Conservation (phyloP, 2,329 filamentous ascomycete species). For the Incumbomyces delicatus region DNA sequence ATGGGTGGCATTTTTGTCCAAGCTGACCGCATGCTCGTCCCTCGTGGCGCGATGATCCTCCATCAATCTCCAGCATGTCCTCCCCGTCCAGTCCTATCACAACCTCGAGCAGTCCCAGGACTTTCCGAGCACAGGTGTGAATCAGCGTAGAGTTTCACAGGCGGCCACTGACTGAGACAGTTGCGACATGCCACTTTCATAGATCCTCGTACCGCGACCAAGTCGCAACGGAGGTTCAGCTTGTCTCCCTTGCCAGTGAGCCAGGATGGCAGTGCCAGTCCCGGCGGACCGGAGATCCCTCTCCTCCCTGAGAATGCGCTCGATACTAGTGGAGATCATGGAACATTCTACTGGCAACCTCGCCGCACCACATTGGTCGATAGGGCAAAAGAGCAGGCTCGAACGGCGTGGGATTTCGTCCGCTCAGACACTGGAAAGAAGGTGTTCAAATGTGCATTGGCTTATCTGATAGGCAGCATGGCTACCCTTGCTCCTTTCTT, state of each 20-base stretch:
- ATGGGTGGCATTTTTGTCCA: too few species aligned
- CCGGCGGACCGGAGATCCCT: conserved; percentile 6
- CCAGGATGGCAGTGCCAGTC: conserved; percentile 22
- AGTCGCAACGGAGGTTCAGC: conserved; percentile 69
- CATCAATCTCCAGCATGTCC: background rate
- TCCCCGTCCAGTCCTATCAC: background rate
- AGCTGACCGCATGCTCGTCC: background rate
- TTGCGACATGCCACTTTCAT: conserved; percentile 80
- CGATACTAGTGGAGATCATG: conserved; percentile 24
- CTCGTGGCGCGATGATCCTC: background rate
- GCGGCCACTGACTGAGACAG: conserved; percentile 28
- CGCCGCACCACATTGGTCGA: conserved; percentile 10
- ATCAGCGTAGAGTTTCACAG: background rate
- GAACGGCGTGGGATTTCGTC: conserved; percentile 49
- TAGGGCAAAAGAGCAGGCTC: conserved; percentile 23
- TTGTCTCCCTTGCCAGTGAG: conserved; percentile 41
- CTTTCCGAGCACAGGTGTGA: conserved; percentile 3
- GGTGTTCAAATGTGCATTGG: conserved; percentile 82
- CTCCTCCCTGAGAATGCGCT: conserved; percentile 25
- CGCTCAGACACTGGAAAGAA: conserved; percentile 65
- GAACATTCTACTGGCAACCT: conserved; percentile 8
- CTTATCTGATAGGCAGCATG: conserved; percentile 76
- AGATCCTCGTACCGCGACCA: conserved; percentile 75
- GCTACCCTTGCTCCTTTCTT: conserved; percentile 72
- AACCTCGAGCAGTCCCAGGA: background rate